A percentile compares a stretch with the other conserved stretches of the same genome.
Conservation (phyloP, 2,329 filamentous ascomycete species). For the Xylariales sp. region DNA sequence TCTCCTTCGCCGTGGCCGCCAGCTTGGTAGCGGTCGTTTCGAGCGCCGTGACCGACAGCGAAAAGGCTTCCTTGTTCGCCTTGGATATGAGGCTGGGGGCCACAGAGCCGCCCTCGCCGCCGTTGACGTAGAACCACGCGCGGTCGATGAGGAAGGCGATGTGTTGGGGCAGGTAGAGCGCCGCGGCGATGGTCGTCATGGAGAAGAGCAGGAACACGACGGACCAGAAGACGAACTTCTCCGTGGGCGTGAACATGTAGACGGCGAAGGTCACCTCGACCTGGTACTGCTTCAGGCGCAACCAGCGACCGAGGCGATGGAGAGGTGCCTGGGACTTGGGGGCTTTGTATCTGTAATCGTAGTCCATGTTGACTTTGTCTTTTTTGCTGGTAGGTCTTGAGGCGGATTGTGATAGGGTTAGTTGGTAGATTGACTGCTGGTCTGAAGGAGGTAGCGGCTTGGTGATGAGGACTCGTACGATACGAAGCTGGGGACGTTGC, state of each 20-base stretch:
- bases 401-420: too few species aligned
- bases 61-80: conserved; percentile 38
- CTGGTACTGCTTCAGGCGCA: conserved; percentile 94
- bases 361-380: conserved; percentile 4
- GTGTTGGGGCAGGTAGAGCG: conserved; percentile 92
- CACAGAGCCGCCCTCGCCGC: conserved; percentile 54
- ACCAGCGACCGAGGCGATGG: conserved; percentile 68
- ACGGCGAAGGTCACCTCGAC: conserved; percentile 95
- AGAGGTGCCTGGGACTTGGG: conserved; percentile 20
- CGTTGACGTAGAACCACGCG: conserved; percentile 91
- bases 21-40: conserved; percentile 15
- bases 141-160: conserved; percentile 75
- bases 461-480: too few species aligned
- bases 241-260: conserved; percentile 94
- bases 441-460: too few species aligned
- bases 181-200: conserved; percentile 79
- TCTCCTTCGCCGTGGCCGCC: conserved; percentile 23
- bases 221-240: conserved; percentile 96
- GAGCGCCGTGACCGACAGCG: conserved; percentile 31
- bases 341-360: conserved; percentile 1
- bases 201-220: conserved; percentile 85
- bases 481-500: too few species aligned
- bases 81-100: conserved; percentile 17
- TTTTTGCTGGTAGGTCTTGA: too few species aligned
- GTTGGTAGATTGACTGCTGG: too few species aligned